Evolutionary conservation across 805 yeast species (phyloP), one percentile per base, ranked within the genome.

Genomic region (Metschnikowia picachoensis): DNA sequence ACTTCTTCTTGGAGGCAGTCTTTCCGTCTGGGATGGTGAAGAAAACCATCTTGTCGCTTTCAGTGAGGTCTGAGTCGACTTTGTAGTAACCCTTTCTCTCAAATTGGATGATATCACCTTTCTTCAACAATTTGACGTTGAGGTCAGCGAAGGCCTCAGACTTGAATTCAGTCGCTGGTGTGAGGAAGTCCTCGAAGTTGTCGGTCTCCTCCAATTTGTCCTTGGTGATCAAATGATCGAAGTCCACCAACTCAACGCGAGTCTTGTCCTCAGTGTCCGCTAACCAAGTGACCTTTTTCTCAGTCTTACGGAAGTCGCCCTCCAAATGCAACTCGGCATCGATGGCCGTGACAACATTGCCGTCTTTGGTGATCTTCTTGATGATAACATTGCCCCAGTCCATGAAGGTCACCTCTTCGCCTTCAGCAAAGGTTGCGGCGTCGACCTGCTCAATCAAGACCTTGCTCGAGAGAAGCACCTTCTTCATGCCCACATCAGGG

Each of bases 21-120:
- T 91, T 92, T 65, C 98, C 98, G 67, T 92, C 98, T 52, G 98
- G 98, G 59, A 92, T 89, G 55, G 96, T 85, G 73, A 86, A 92
- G 76, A 92, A 85, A 41, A 85, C 83, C 52, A 81, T 84, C 52
- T 81, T 80, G 57, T 80, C 73, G 47, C 83, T 86, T 48, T 77
- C 80, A 30, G 71, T 66, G 51, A 75, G 76, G 30, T 77, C 62
- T 55, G 48, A 68, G 61, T 92, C 98, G 50, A 91, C 75, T 65
- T 94, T 81, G 81, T 72, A 92, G 77, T 89, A 92, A 59, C 98
- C 98, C 75, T 92, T 92, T 77, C 98, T 87, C 73, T 92, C 98
- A 57, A 92, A 90, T 73, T 92, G 98, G 57, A 92, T 82, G 48
- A 91, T 75, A 56, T 88, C 96, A 55, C 95, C 96, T 56, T 74